These are phyloP conservation scores for Ceratocystis destructans DNA, from an alignment of 2,329 filamentous ascomycete species.

Conservation along the genomic window DNA sequence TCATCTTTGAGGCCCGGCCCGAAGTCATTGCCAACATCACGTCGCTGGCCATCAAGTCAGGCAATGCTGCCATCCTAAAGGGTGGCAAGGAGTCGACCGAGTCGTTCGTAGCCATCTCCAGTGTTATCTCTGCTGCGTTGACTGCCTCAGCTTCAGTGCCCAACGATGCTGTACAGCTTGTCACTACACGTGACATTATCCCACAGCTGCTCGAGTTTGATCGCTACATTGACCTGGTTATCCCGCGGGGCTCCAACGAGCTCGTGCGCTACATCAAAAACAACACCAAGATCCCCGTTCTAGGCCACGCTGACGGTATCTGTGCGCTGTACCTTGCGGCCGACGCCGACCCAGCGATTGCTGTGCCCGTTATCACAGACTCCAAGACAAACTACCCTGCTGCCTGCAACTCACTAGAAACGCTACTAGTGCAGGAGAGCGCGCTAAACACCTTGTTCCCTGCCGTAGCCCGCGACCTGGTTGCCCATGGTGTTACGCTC, in stretches of 20 bases:
- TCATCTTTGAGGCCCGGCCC: slow-evolving; percentile 95
- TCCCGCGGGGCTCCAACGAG: slow-evolving; percentile 82
- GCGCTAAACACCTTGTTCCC: slow-evolving; percentile 57
- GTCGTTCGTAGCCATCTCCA: slow-evolving; percentile 85
- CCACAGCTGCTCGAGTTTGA: slow-evolving; percentile 77
- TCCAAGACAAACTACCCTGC: slow-evolving; percentile 91
- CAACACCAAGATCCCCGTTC: slow-evolving; percentile 83
- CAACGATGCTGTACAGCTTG: slow-evolving; percentile 77
- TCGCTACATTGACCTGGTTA: slow-evolving; percentile 82
- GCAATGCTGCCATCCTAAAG: slow-evolving; percentile 93
- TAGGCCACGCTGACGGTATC: slow-evolving; percentile 89
- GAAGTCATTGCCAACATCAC: slow-evolving; percentile 99
- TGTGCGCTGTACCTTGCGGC: slow-evolving; percentile 75
- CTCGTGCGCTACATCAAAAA: slow-evolving; percentile 81
- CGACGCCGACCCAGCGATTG: slow-evolving; percentile 59
- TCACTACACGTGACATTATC: slow-evolving; percentile 83
- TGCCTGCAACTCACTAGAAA: slow-evolving; percentile 90
- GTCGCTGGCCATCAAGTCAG: slow-evolving; percentile 88
- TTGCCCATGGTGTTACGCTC: slow-evolving; percentile 64
- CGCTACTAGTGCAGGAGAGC: slow-evolving; percentile 66
- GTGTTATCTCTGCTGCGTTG: slow-evolving; percentile 68
- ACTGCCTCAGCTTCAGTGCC: slow-evolving; percentile 57
- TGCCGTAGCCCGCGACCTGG: slow-evolving; percentile 55
- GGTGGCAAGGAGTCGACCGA: slow-evolving; percentile 91
- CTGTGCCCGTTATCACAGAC: slow-evolving; percentile 67